A percentile compares a stretch with the other conserved stretches of the same genome.
Conservation (phyloP, 2,329 filamentous ascomycete genomes). For the Colletotrichum plurivorum region DNA sequence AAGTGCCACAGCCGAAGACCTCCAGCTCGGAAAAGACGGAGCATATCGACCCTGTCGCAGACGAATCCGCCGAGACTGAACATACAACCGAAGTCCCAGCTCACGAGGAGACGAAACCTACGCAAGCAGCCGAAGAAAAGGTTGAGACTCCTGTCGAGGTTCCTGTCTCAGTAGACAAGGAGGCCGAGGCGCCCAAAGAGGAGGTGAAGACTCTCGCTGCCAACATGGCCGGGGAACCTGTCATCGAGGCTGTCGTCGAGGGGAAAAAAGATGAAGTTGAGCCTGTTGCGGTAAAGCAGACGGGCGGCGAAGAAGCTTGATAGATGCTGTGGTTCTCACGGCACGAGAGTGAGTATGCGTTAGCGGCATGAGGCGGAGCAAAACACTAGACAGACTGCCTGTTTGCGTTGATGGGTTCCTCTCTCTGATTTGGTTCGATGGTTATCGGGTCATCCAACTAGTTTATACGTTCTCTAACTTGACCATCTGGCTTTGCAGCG, state of each 20-base stretch:
- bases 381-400: constrained; percentile 34
- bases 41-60: constrained; percentile 5
- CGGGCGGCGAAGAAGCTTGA: constrained; percentile 32
- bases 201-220: constrained; percentile 54
- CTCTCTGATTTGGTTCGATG: constrained; percentile 17
- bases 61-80: constrained; percentile 8
- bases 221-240: constrained; percentile 60
- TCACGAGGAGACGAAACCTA: constrained; percentile 4
- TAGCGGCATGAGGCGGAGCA: constrained; percentile 28
- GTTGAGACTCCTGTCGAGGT: constrained; percentile 32
- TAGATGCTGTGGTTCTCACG: constrained; percentile 17
- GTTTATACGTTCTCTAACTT: constrained; percentile 37
- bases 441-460: constrained; percentile 34
- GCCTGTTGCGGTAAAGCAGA: constrained; percentile 53
- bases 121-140: constrained; percentile 3
- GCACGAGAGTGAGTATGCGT: constrained; percentile 24
- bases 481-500: constrained; percentile 32
- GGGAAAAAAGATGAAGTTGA: constrained; percentile 53
- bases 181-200: constrained; percentile 27
- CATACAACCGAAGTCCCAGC: constrained; percentile 1
- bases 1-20: constrained; percentile 10
- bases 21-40: constrained; percentile 18
- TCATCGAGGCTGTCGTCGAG: constrained; percentile 56
- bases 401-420: constrained; percentile 22
- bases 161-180: constrained; percentile 12